A percentile compares a stretch with the other conserved stretches of the same genome.
Evolutionary conservation across 2,329 filamentous ascomycete genomes (phyloP).

Genomic region (Scedosporium dehoogii): DNA sequence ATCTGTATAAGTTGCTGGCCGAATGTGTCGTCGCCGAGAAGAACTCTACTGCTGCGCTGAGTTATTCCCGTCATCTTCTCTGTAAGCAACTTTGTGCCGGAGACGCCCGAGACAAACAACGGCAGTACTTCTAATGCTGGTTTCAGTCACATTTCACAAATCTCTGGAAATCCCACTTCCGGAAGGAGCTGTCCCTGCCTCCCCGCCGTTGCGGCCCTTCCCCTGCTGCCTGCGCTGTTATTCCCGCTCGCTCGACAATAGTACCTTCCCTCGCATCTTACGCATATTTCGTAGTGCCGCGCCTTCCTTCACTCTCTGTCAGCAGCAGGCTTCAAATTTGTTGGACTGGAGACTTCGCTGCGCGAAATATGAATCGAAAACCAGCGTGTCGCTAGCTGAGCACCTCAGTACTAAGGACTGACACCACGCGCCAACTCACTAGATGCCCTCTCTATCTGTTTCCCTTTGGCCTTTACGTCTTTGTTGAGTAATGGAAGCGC

Average conservation of each 20-base stretch:
- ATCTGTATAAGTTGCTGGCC: too few relatives aligned
- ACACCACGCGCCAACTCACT: neutral
- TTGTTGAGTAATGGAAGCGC: too few relatives aligned
- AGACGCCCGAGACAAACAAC: neutral
- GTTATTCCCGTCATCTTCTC: too few relatives aligned
- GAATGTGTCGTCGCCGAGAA: too few relatives aligned
- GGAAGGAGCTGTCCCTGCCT: neutral
- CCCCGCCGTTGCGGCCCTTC: neutral
- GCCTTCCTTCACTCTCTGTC: neutral
- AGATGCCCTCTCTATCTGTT: too few relatives aligned
- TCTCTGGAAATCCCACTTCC: neutral
- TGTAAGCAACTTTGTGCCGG: neutral
- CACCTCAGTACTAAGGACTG: neutral
- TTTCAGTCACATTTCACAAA: slow-evolving; percentile 1
- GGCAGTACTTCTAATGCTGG: neutral
- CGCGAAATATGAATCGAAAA: neutral
- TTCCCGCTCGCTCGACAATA: neutral
- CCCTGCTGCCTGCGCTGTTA: neutral
- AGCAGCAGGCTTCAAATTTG: neutral
- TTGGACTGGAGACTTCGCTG: neutral
- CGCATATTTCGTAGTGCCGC: neutral
- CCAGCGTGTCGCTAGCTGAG: neutral
- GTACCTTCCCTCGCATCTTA: neutral
- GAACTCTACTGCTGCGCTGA: too few relatives aligned
- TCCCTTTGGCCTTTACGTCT: too few relatives aligned